phyloP scores from a whole-genome alignment of 2,329 filamentous ascomycete genomes.

The Xylaria sp. region DNA sequence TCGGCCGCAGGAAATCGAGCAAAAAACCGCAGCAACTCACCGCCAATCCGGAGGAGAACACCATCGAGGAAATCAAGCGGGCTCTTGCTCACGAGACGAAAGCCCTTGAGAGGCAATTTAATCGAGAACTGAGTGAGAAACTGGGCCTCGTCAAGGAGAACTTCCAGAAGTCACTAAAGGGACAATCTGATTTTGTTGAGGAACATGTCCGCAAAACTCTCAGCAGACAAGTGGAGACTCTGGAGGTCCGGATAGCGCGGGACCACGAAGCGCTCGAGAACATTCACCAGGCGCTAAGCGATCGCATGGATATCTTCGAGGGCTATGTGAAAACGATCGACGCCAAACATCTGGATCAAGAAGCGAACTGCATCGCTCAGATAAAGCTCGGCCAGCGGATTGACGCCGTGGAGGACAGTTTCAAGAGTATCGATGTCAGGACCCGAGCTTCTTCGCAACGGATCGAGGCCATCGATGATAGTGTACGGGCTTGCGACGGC shows the following conservation, averaged over 20 bases:
- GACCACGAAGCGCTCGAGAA: conserved; percentile 26
- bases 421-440: conserved; percentile 22
- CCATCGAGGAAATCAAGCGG: conserved; percentile 13
- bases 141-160: conserved; percentile 19
- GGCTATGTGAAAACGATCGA: conserved; percentile 25
- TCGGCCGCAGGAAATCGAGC: conserved; percentile 10
- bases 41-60: conserved; percentile 12
- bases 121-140: conserved; percentile 15
- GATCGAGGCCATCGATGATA: conserved; percentile 27
- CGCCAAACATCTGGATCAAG: conserved; percentile 28
- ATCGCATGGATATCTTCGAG: conserved; percentile 26
- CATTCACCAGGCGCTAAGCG: conserved; percentile 21
- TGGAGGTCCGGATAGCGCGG: conserved; percentile 25
- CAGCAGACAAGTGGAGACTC: conserved; percentile 23
- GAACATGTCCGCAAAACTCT: conserved; percentile 22
- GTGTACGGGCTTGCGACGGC: conserved; percentile 25
- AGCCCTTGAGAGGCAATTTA: conserved; percentile 18
- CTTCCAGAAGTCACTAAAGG: conserved; percentile 16
- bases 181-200: conserved; percentile 20
- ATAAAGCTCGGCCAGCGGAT: conserved; percentile 23
- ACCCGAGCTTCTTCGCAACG: conserved; percentile 22
- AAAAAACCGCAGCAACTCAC: background rate
- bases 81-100: conserved; percentile 19
- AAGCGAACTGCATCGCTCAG: conserved; percentile 24
- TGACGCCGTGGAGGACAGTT: conserved; percentile 19